Base-by-base conservation (phyloP, 306 rosid species). In the Inga oerstediana region DNA sequence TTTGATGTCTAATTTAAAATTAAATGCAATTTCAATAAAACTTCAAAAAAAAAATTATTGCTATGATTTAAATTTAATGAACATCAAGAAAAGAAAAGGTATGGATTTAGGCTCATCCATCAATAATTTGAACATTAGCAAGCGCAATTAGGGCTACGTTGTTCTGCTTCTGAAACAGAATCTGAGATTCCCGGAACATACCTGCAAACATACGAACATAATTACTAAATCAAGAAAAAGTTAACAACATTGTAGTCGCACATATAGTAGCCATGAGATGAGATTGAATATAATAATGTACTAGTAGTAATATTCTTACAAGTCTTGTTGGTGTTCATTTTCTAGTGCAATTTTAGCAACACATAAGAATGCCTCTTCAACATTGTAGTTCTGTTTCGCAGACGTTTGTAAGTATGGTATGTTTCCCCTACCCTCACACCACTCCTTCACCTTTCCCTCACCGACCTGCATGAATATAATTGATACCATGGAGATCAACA, bases 391-490 rank as follows among this genome's bases (percentile, higher is more conserved):
- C 74, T 95, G 93, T 86, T 93, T 95, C 3, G 98, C 99, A 4
- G 99, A 95, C 20, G 98, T 93, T 80, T 92, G 96, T 65, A 88
- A 91, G 89, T 95, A 93, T n/a, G 99, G 93, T 43, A 95, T 90
- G 85, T 89, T 92, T 41, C 97, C 98, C 75, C 90, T 86, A 0
- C 91, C 74, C 79, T 87, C 91, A 84, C 99, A 93, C 98, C 98
- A 95, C 46, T 93, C 96, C 48, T 86, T 89, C 1, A 94, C 96
- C 85, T 85, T 92, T 72, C 79, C 92, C 73, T 89, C 89, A 0
- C 92, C 86, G 20, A 95, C 92, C 98, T 95, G 87, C 87, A 82
- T 75, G 72, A 14, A 49, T 45, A 68, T 15, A 49, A 51, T 51
- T 16, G 2, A 51, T 51, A 51, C 58, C 20, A 15, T 39, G 43